These are phyloP conservation scores for Castanea mollissima DNA, from an alignment of 306 rosid species.

Conservation along the genomic window DNA sequence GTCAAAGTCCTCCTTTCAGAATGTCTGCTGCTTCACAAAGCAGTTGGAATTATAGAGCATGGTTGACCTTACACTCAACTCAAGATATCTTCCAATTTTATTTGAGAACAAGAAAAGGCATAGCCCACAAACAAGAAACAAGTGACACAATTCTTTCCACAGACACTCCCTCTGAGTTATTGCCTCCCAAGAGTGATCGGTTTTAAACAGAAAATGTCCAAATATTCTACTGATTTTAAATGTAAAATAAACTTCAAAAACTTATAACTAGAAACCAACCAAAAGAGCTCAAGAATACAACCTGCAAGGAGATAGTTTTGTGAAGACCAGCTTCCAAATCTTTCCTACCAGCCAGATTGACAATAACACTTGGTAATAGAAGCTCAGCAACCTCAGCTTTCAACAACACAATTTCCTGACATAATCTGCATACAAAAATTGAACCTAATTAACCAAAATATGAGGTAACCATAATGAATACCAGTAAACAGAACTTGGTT, in stretches of 20 bases:
- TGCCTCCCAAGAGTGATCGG: neutral
- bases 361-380: slow-evolving; percentile 69
- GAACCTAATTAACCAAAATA: neutral
- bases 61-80: neutral
- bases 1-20: neutral
- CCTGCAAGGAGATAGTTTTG: slow-evolving; percentile 65
- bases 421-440: slow-evolving; percentile 57
- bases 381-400: slow-evolving; percentile 93
- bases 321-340: slow-evolving; percentile 65
- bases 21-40: neutral
- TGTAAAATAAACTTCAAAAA: neutral
- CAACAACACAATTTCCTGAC: slow-evolving; percentile 69
- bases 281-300: slow-evolving; percentile 25
- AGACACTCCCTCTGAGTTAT: neutral
- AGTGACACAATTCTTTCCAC: neutral
- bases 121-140: neutral
- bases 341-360: slow-evolving; percentile 76
- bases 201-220: neutral
- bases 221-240: neutral
- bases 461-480: neutral
- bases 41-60: neutral
- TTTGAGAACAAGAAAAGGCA: neutral
- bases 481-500: neutral
- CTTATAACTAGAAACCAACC: neutral
- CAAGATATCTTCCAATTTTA: neutral